Base-by-base conservation (phyloP, 2,329 filamentous ascomycete genomes). In the Fusarium chuoi region DNA sequence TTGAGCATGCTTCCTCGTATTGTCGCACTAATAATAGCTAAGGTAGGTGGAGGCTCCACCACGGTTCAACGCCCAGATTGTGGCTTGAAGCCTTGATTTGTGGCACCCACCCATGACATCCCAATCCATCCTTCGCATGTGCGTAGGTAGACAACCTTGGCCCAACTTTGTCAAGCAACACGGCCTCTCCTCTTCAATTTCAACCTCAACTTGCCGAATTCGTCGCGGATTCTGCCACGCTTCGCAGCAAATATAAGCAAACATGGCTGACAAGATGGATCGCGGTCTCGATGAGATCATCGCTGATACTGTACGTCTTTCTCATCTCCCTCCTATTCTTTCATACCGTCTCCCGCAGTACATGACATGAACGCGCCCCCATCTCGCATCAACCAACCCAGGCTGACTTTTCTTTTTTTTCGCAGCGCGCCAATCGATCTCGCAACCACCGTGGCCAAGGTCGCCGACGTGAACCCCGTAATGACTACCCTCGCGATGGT, bases 401-500 rank as follows among this genome's bases (percentile, higher is more conserved):
- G 60, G 54, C 70, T 80, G 67, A 80, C 75, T 48, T 30, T 48
- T 54, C 45, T 36, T n/a, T 30, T n/a, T 30, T 55, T 67, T 63
- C 44, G 26, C 63, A 78, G 77, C 76, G 75, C 64, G 49, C 55
- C 77, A 79, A 75, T 78, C 82, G 79, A 65, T 76, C 82, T 77
- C 81, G 82, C 71, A 81, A 80, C 75, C 77, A 81, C 64, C 81
- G 82, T 14, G 78, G 79, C 24, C 77, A 80, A 58, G 79, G 81
- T 66, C 80, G 82, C 70, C 81, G 82, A 62, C 82, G 80, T 62
- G 75, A 78, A 52, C 79, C 83, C 41, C 83, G 83, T 62, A 81
- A 81, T 45, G 83, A 85, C 42, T 92, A 89, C 78, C 92, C 93
- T 80, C 92, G 93, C 85, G 94, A 96, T 85, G 94, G 94, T 84